Evolutionary conservation across 1,284 basidiomycete genomes (phyloP), one percentile per base, ranked within the genome.

Genomic region (Apiotrichum domesticum): DNA sequence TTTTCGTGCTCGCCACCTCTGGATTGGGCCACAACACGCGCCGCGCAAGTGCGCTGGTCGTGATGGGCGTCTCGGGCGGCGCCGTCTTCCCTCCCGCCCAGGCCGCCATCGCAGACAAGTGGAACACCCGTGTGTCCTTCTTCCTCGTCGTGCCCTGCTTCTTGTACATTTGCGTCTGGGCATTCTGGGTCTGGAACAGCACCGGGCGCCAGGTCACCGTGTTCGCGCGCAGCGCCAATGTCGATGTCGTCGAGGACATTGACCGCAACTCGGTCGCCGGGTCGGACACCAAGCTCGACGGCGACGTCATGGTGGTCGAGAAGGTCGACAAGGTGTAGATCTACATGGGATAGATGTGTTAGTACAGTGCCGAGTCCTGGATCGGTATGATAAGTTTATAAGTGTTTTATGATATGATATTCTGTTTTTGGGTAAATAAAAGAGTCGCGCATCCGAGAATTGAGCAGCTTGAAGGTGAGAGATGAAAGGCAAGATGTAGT

Each of bases 1-100:
- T 72, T 62, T 72, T 84, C 64, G 85, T 87, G 58, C 78, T 88
- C 41, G 85, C 81, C 6, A 90, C 87, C 39, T 82, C 83, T 72
- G 83, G 84, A 66, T 78, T 87, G 47, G 87, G 87, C 37, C 79
- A 79, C 55, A 80, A 86, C 76, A 86, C 87, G 4, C 87, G 87
- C 73, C 78, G 79, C 52, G 87, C 84, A 1, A 85, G 87, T 13
- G 83, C 83, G 56, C 72, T 88, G 57, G 83, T 88, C 58, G 86
- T 87, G 57, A 54, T 63, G 63, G 86, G 84, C 61, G 85, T 87
- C 43, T 84, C 83, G 56, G 86, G 87, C 52, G 87, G 87, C 54
- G 87, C 87, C 21, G 86, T 85, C 81, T 87, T 84, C 73, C 87
- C 87, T 1, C 79, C 84, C 0, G 83, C 85, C 11, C 86, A 88